These are phyloP conservation scores for Leishmania major DNA, from an alignment of 208 protist genomes.

Conservation along the genomic window DNA sequence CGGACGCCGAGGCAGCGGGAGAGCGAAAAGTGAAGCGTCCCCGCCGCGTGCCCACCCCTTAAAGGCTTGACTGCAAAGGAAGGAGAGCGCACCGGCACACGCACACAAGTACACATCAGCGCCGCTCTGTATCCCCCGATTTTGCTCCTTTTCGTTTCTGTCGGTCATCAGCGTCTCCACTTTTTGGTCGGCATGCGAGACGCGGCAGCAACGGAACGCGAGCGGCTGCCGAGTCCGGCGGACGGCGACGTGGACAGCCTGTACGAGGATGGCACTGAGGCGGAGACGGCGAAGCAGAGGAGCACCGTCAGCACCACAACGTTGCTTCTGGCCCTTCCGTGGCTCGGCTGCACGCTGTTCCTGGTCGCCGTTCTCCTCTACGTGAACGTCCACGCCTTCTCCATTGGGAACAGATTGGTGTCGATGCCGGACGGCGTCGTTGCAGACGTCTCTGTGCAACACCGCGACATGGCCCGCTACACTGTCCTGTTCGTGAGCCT, in stretches of 20 bases:
- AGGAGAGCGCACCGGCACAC: no score
- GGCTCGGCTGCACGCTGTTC: slow-evolving; percentile 10
- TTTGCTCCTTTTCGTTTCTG: no score
- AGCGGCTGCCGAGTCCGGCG: not conserved
- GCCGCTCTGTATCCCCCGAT: no score
- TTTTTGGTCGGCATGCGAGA: not conserved
- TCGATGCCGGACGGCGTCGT: not conserved
- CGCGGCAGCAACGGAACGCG: not conserved
- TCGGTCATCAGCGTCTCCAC: not conserved
- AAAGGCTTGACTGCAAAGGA: no score
- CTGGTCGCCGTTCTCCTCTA: slow-evolving; percentile 24
- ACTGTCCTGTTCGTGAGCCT: slow-evolving; percentile 30
- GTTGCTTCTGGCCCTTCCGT: slow-evolving; percentile 9
- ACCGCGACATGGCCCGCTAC: slow-evolving; percentile 23
- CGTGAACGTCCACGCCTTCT: slow-evolving; percentile 28
- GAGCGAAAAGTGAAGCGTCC: no score
- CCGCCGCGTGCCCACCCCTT: no score
- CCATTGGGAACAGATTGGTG: not conserved
- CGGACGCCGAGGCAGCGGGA: no score
- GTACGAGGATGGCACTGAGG: not conserved
- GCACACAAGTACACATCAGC: no score
- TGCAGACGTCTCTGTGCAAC: not conserved
- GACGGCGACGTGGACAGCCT: slow-evolving; percentile 14
- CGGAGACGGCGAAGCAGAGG: not conserved
- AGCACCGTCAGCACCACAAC: slow-evolving; percentile 14